phyloP scores from a whole-genome alignment of 495 filamentous ascomycete species.

The Symbiotaphrina buchneri region DNA sequence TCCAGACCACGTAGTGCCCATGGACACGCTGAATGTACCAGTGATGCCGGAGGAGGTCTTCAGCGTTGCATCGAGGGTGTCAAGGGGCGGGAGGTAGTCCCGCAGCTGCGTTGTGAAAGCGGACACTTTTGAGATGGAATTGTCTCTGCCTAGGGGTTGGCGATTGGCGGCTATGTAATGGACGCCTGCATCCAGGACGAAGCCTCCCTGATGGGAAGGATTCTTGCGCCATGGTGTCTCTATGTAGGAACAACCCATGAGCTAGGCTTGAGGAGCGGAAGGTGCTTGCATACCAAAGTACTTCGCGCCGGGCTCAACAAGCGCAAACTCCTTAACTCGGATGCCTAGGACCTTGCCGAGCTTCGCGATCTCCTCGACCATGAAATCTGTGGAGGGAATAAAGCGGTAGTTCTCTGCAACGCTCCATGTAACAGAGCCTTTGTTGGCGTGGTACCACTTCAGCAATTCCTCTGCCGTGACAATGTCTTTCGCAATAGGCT shows the following conservation, averaged over 20 bases:
- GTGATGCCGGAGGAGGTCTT: conserved; percentile 36
- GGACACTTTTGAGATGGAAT: conserved; percentile 21
- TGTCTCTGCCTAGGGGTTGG: conserved; percentile 30
- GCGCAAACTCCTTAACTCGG: conserved; percentile 25
- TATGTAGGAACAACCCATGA: conserved; percentile 4
- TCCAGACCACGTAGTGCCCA: conserved; percentile 38
- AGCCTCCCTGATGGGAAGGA: conserved; percentile 55
- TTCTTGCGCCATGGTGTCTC: conserved; percentile 55
- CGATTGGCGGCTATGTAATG: conserved; percentile 44
- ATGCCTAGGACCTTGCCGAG: conserved; percentile 46
- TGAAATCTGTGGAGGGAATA: conserved; percentile 29
- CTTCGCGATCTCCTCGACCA: conserved; percentile 27
- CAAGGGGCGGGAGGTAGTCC: conserved; percentile 45
- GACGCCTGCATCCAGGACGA: conserved; percentile 56
- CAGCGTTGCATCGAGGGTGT: conserved; percentile 44
- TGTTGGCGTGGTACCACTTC: conserved; percentile 29
- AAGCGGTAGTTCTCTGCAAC: conserved; percentile 67
- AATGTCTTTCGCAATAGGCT: conserved; percentile 52
- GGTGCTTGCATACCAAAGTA: conserved; percentile 24
- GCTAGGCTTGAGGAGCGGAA: not conserved
- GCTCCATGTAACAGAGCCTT: conserved; percentile 26
- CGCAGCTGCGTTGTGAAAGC: conserved; percentile 36
- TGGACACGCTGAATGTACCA: conserved; percentile 36
- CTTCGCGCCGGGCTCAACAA: conserved; percentile 30
- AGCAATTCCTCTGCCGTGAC: conserved; percentile 36